phyloP scores from a whole-genome alignment of 139 green algal genomes.

The Tetraselmis striata region DNA sequence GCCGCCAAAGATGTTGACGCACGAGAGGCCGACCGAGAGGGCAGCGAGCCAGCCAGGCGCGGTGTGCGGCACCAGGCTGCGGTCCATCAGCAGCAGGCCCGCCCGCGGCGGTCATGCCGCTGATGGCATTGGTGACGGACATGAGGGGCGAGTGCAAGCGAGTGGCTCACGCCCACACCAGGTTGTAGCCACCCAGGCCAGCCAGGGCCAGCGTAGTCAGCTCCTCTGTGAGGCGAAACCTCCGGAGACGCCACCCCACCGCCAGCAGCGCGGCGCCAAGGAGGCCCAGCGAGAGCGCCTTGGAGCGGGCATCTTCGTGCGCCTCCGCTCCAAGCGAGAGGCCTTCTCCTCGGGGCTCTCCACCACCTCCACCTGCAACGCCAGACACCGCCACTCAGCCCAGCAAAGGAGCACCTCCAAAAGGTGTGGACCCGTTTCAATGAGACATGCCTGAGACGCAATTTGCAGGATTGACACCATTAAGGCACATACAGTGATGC shows the following conservation, averaged over 20 bases:
- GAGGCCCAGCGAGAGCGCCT: neutral
- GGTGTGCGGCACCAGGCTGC: slow-evolving; percentile 52
- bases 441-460: no score
- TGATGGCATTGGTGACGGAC: slow-evolving; percentile 90
- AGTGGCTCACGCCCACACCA: slow-evolving; percentile 70
- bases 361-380: no score
- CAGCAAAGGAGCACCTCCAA: no score
- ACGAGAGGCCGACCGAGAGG: slow-evolving; percentile 3
- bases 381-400: no score
- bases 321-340: neutral
- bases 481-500: no score
- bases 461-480: no score
- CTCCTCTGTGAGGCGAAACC: neutral
- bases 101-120: slow-evolving; percentile 57
- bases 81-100: slow-evolving; percentile 66
- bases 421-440: no score
- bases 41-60: slow-evolving; percentile 2
- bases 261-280: neutral
- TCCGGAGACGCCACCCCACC: neutral
- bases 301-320: neutral
- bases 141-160: slow-evolving; percentile 88
- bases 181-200: slow-evolving; percentile 22
- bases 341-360: slow-evolving; percentile 7
- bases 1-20: slow-evolving; percentile 28
- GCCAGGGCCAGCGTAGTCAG: slow-evolving; percentile 2